These are phyloP conservation scores for Saitozyma sp. DNA, from an alignment of 768 basidiomycete genomes.

Conservation along the genomic window DNA sequence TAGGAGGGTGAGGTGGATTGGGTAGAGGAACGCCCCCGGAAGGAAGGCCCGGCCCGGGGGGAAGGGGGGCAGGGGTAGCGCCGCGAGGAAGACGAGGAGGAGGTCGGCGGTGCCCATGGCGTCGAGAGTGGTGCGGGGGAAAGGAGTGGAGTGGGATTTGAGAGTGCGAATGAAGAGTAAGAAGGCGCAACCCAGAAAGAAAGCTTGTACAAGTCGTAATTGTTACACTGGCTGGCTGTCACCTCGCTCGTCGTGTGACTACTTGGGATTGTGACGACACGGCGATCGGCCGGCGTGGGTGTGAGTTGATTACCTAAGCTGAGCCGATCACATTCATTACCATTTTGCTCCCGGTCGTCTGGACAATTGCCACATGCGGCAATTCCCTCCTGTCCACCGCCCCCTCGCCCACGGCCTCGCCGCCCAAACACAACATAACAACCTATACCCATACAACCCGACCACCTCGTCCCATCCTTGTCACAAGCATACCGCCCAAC, in stretches of 20 bases:
- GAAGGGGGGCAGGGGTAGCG: constrained; percentile 1
- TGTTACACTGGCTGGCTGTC: not conserved
- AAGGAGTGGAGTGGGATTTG: not conserved
- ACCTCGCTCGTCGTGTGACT: not conserved
- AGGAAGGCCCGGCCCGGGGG: not conserved
- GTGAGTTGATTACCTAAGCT: too few relatives aligned
- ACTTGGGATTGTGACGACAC: too few relatives aligned
- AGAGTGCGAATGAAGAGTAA: not conserved
- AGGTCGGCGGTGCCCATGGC: not conserved
- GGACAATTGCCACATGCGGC: not conserved
- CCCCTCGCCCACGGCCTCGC: not conserved
- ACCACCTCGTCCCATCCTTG: not conserved
- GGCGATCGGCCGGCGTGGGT: too few relatives aligned
- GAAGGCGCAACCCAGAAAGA: not conserved
- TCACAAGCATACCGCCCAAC: not conserved
- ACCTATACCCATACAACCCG: not conserved
- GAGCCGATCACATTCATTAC: too few relatives aligned
- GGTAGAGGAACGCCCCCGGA: constrained; percentile 3
- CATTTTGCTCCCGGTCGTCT: not conserved
- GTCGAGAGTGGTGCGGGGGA: not conserved
- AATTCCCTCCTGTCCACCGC: not conserved
- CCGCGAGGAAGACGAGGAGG: constrained; percentile 7
- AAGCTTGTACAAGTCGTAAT: not conserved
- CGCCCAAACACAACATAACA: not conserved
- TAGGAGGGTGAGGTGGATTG: constrained; percentile 3